Base-by-base conservation (phyloP, 2,329 filamentous ascomycete species). In the Ophiognomonia clavigignenti-juglandacearum region DNA sequence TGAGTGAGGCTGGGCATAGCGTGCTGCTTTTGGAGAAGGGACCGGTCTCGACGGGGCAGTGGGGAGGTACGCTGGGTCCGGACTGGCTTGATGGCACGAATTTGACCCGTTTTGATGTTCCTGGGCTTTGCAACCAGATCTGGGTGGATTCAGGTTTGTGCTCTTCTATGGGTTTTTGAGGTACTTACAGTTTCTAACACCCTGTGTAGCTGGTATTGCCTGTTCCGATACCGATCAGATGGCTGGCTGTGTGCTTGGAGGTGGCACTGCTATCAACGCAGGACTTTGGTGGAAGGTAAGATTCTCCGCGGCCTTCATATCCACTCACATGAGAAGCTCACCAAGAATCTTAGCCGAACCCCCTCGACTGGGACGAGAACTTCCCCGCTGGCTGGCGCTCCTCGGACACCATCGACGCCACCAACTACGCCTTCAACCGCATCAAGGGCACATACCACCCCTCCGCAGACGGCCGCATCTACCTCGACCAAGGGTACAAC, bases 371-470 rank as follows among this genome's bases (percentile, higher is more conserved):
- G 70, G 82, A 89, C 60, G 73, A 77, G 60, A 85, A 85, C 61
- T 90, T 86, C 68, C 86, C 86, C 1, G 54, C 67, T 2, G 85
- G 85, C 24, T 90, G 86, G 86, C 82, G 85, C 63, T 73, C 79
- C 16, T 60, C 66, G 6, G 83, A 88, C 55, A 75, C 88, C 60
- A 66, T 68, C 50, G 60, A 67, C 20, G 78, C 85, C 1, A 78
- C 82, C 6, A 65, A 75, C 23, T 75, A 79, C 35, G 78, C 84
- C 6, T 89, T 88, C 61, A 67, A 71, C 29, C 76, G 83, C n/a
- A 88, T 88, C 52, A 83, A 83, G 0, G 85, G 84, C 26, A 88
- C 83, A 0, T 78, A 77, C 38, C 68, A 70, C 37, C 84, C 86
- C 1, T 88, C 83, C 1, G 68, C 70, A 55, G 84, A 90, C 57